A percentile compares a stretch with the other conserved stretches of the same genome.
phyloP scores from a whole-genome alignment of 805 yeast species.

The Hanseniaspora taiwanica region DNA sequence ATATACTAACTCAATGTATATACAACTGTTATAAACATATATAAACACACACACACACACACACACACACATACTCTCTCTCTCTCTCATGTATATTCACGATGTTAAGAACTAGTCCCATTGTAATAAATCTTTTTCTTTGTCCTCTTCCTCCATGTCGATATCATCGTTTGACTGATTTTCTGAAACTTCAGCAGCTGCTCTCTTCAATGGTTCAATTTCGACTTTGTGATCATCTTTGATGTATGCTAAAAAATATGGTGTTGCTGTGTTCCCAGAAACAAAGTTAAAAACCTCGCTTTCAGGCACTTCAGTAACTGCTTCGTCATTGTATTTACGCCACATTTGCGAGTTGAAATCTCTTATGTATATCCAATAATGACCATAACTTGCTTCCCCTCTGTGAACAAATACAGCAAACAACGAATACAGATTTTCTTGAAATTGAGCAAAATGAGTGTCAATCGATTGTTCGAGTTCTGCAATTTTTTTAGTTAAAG shows the following conservation, averaged over 20 bases:
- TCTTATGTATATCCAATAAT: constrained; percentile 88
- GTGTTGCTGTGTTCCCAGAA: constrained; percentile 76
- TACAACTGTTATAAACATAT: no score
- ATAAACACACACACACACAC: no score
- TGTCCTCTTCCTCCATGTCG: no score
- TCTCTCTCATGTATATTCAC: no score
- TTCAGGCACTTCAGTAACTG: constrained; percentile 66
- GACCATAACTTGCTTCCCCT: constrained; percentile 94
- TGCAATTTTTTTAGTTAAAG: constrained; percentile 29
- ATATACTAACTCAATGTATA: no score
- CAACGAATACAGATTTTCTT: constrained; percentile 58
- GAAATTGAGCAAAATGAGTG: constrained; percentile 43
- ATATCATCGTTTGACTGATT: constrained; percentile 8
- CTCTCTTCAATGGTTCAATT: constrained; percentile 55
- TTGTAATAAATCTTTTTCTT: no score
- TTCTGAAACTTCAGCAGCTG: constrained; percentile 11
- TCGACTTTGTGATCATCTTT: constrained; percentile 43
- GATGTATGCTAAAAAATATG: constrained; percentile 80
- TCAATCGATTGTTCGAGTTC: constrained; percentile 37
- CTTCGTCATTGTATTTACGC: constrained; percentile 89
- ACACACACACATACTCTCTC: no score
- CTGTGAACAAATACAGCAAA: constrained; percentile 91
- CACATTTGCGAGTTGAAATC: constrained; percentile 57
- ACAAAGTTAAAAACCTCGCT: constrained; percentile 54
- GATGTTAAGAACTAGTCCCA: no score